Evolutionary conservation across 2,329 filamentous ascomycete species (phyloP), one percentile per base, ranked within the genome.

Genomic region (Didymella keratinophila): DNA sequence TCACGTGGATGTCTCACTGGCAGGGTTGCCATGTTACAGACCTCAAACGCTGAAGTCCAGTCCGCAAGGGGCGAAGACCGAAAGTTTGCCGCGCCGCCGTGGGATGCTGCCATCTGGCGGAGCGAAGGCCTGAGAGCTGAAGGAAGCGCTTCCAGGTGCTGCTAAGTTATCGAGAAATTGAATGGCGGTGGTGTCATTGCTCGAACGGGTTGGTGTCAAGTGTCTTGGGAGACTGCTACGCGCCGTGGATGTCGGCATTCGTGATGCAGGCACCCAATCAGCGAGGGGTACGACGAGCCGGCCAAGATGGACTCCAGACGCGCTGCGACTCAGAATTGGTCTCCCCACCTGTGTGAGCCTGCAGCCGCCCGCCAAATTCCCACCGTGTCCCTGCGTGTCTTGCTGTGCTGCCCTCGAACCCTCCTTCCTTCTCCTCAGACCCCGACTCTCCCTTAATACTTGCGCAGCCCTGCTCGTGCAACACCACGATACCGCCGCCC

Each of bases 1-100:
- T 75, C 73, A 76, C 73, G 73, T 76, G 72, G 66, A 54, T 70
- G 72, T 75, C 69, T 75, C 71, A 72, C 61, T 65, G 59, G 64
- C 63, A 61, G 62, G 60, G 67, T 66, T 65, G 70, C 66, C 73
- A 68, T 74, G 73, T 74, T 68, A 75, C 73, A 74, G 63, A 73
- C 67, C 61, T 76, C 73, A 76, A 76, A 76, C 73, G 66, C 66
- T 62, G 55, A 49, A 60, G 57, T 65, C 52, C 57, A 57, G 56
- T 60, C 58, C 54, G 60, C 44, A 56, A 55, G 62, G 62, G 63
- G 57, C 56, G 53, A 41, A 46, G 27, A 53, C 49, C 42, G 48
- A 50, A 36, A 43, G 60, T 55, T 36, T 49, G 62, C 46, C 53
- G 60, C 52, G 49, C 54, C 50, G 60, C 44, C 55, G 62, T 52